Conservation (phyloP, 441 rosid species). For the Populus hybrid region DNA sequence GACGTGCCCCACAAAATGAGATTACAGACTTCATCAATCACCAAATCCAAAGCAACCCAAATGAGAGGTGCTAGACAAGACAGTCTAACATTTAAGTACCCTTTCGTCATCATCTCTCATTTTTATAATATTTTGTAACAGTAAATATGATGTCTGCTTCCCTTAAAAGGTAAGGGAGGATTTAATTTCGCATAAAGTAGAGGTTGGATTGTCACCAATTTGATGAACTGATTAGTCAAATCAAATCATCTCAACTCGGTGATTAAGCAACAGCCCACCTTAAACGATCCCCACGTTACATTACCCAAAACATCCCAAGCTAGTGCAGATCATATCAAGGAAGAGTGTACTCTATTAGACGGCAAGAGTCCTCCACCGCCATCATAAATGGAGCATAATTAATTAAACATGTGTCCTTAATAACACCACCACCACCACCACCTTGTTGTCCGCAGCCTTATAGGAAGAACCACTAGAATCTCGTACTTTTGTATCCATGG, state of each 20-base stretch:
- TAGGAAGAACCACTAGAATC: not conserved
- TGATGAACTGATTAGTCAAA: not conserved
- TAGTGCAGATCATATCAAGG: too few species aligned
- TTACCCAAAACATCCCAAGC: not conserved
- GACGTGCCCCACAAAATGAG: conserved; percentile 22
- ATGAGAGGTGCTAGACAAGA: not conserved
- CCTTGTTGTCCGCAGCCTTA: too few species aligned
- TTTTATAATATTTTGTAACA: not conserved
- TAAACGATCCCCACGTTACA: not conserved
- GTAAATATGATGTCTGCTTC: conserved; percentile 22
- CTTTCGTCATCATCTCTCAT: conserved; percentile 9
- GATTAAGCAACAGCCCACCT: not conserved
- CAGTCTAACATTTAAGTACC: conserved; percentile 19
- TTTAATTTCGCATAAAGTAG: not conserved
- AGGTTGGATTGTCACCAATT: conserved; percentile 5
- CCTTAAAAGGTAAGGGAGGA: conserved; percentile 38
- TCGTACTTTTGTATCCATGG: not conserved
- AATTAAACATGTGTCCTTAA: too few species aligned
- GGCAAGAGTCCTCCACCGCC: too few species aligned
- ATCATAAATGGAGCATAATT: too few species aligned
- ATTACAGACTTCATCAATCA: conserved; percentile 35
- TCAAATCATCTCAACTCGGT: not conserved
- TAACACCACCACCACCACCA: too few species aligned
- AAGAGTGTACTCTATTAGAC: too few species aligned
- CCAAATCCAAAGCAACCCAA: conserved; percentile 30